phyloP scores from a whole-genome alignment of 2,329 filamentous ascomycete species.

The Nemania sp. region DNA sequence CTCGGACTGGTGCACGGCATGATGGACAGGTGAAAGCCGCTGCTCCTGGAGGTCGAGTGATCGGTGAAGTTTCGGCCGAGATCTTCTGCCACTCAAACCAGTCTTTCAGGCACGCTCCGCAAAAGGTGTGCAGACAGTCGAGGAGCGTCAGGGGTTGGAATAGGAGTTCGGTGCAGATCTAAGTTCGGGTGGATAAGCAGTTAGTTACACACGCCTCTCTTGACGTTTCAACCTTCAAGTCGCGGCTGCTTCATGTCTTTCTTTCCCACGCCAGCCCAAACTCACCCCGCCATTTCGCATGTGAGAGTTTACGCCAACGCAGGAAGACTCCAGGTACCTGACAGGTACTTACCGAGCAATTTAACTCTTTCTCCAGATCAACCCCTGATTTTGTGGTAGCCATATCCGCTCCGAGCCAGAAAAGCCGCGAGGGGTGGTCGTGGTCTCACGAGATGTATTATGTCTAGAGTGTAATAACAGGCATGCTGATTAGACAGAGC shows the following conservation, averaged over 20 bases:
- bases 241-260: not conserved
- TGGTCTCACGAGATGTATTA: not conserved
- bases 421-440: not conserved
- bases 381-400: constrained; percentile 55
- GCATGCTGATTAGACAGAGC: not conserved
- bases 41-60: constrained; percentile 52
- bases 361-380: constrained; percentile 91
- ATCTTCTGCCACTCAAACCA: constrained; percentile 87
- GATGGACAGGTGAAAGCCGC: constrained; percentile 83
- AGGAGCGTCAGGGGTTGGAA: constrained; percentile 89
- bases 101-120: constrained; percentile 90
- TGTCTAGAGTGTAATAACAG: not conserved
- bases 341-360: constrained; percentile 76
- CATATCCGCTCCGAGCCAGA: constrained; percentile 44
- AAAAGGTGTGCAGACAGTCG: constrained; percentile 94
- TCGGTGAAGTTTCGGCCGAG: constrained; percentile 55
- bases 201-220: not conserved
- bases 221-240: not conserved
- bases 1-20: constrained; percentile 84
- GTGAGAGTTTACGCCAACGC: constrained; percentile 15
- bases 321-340: not conserved
- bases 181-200: constrained; percentile 14
- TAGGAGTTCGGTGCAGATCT: constrained; percentile 97
- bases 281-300: constrained; percentile 17
- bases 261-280: not conserved